A percentile compares a stretch with the other conserved stretches of the same genome.
These are phyloP conservation scores for Didymella sp. DNA, from an alignment of 2,329 filamentous ascomycete species.

Conservation along the genomic window DNA sequence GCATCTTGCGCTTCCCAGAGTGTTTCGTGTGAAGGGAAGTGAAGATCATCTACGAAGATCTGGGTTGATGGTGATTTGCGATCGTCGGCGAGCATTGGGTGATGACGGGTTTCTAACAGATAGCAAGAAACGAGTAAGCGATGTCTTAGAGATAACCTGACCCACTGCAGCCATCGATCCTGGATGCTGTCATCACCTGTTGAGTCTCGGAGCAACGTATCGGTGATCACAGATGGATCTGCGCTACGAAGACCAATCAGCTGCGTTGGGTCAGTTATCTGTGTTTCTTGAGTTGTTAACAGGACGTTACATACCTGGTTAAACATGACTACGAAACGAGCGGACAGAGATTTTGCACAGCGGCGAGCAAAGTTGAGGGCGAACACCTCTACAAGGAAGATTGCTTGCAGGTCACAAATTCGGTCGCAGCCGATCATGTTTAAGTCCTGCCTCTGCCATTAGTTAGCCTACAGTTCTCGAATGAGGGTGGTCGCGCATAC, in stretches of 20 bases:
- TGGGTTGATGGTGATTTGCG: conserved; percentile 24
- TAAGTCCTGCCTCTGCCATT: conserved; percentile 36
- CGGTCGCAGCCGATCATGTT: conserved; percentile 37
- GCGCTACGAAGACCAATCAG: neutral
- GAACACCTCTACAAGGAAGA: conserved; percentile 53
- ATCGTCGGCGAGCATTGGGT: conserved; percentile 38
- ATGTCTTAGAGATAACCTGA: conserved; percentile 40
- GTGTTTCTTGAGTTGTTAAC: neutral
- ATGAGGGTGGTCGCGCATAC: conserved; percentile 22
- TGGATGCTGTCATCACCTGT: conserved; percentile 32
- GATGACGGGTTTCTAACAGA: conserved; percentile 52
- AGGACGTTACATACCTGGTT: conserved; percentile 33
- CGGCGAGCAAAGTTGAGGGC: conserved; percentile 53
- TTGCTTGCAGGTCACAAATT: conserved; percentile 53
- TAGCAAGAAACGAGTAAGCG: conserved; percentile 53
- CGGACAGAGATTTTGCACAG: conserved; percentile 46
- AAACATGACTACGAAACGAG: conserved; percentile 50
- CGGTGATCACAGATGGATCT: neutral
- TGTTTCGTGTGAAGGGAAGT: conserved; percentile 44
- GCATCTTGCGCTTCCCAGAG: conserved; percentile 48
- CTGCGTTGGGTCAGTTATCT: neutral
- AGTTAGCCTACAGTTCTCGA: conserved; percentile 23
- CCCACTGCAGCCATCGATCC: conserved; percentile 46
- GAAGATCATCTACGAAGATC: conserved; percentile 43
- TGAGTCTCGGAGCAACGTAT: conserved; percentile 25